Conservation (phyloP, 805 yeast species). For the Starmerella asiatica region DNA sequence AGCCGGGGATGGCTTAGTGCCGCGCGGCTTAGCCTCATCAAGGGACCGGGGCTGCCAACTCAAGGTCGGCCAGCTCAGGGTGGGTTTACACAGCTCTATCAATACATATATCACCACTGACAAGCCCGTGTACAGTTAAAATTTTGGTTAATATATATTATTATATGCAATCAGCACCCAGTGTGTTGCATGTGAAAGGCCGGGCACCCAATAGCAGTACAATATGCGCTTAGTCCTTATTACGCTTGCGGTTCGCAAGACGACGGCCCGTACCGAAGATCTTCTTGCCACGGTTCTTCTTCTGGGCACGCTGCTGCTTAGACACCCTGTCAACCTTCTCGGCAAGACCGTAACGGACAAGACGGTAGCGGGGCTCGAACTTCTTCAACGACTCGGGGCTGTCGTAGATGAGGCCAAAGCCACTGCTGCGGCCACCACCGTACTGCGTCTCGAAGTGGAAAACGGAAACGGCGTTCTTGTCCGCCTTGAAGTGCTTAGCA, state of each 20-base stretch:
- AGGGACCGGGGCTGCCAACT: too few relatives aligned
- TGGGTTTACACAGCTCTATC: too few relatives aligned
- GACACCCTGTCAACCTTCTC: slow-evolving; percentile 92
- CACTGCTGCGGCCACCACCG: slow-evolving; percentile 99
- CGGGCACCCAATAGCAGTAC: neutral
- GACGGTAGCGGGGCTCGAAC: slow-evolving; percentile 98
- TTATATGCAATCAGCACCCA: slow-evolving; percentile 10
- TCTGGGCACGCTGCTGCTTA: slow-evolving; percentile 99
- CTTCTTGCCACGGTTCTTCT: slow-evolving; percentile 98
- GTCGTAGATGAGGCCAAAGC: slow-evolving; percentile 98
- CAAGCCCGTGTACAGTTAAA: too few relatives aligned
- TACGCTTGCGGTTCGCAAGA: slow-evolving; percentile 54
- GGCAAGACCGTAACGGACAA: slow-evolving; percentile 97
- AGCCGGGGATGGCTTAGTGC: too few relatives aligned
- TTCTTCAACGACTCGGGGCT: slow-evolving; percentile 94
- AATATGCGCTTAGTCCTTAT: slow-evolving; percentile 11
- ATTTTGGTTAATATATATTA: slow-evolving; percentile 8
- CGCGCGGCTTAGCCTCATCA: too few relatives aligned
- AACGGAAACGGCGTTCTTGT: slow-evolving; percentile 88
- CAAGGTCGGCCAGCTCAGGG: too few relatives aligned
- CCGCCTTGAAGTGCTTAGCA: slow-evolving; percentile 79
- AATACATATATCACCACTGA: too few relatives aligned
- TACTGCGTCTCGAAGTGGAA: slow-evolving; percentile 99
- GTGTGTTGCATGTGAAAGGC: too few relatives aligned
- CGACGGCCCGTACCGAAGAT: slow-evolving; percentile 95